These are phyloP conservation scores for Pulveroboletus sp. DNA, from an alignment of 768 basidiomycete species.

Conservation along the genomic window DNA sequence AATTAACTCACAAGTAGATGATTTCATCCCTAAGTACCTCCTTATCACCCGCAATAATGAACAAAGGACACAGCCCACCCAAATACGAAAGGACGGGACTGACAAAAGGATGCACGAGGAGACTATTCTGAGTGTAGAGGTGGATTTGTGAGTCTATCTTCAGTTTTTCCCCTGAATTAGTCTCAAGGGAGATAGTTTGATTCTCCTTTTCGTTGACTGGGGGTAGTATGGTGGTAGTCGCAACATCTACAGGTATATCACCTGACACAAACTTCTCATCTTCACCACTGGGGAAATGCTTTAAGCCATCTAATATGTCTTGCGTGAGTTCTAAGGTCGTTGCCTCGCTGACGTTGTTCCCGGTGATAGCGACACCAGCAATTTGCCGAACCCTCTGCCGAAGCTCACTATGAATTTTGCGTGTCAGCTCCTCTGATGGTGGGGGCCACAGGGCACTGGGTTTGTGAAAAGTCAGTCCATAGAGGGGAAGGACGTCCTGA, in stretches of 20 bases:
- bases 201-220: constrained; percentile 31
- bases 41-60: constrained; percentile 81
- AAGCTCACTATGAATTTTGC: constrained; percentile 51
- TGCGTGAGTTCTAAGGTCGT: not conserved
- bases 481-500: constrained; percentile 77
- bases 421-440: constrained; percentile 60
- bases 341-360: constrained; percentile 6
- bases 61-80: constrained; percentile 84
- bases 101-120: constrained; percentile 75
- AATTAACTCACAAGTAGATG: constrained; percentile 64
- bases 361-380: constrained; percentile 34
- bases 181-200: constrained; percentile 43
- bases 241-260: constrained; percentile 42
- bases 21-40: constrained; percentile 93
- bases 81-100: constrained; percentile 79
- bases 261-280: constrained; percentile 16
- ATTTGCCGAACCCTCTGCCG: constrained; percentile 58
- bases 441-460: constrained; percentile 78
- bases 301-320: constrained; percentile 8
- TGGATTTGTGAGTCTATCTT: constrained; percentile 72
- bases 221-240: constrained; percentile 43
- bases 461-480: constrained; percentile 73
- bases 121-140: constrained; percentile 76
- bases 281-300: constrained; percentile 4
- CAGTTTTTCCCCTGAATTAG: constrained; percentile 48